Base-by-base conservation (phyloP, 2,329 filamentous ascomycete genomes). In the Curvularia sp. region DNA sequence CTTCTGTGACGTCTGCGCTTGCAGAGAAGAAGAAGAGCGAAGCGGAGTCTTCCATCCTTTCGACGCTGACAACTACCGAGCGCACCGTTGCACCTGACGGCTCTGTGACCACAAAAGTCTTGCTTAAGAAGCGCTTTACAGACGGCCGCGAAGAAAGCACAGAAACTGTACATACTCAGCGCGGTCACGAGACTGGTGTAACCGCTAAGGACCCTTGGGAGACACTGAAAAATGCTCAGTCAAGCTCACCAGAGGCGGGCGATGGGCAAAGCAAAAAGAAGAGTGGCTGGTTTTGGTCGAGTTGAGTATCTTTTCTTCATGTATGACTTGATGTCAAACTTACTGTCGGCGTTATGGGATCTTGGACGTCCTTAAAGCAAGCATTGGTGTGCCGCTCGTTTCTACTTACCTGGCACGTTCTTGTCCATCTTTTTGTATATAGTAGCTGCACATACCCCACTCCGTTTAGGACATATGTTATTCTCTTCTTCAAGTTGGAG, bases 101-200 rank as follows among this genome's bases (percentile, higher is more conserved):
- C 12, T 84, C 82, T 0, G 75, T 87, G 2, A 82, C 83, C 8
- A 87, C 83, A 0, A 86, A 83, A 64, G 81, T 82, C 1, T 76
- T 86, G 9, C 74, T 86, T 15, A 88, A 84, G 61, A 84, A 83
- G 66, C 80, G 83, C 2, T 89, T 87, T 65, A 78, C 83, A 1
- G 85, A 88, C 74, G 86, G 86, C 0, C 79, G 81, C 3, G 86
- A 88, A 67, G 85, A 88, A 69, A 84, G 75, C 32, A 81, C 83
- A 8, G 84, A 87, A 64, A 84, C 82, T 7, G 75, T 83, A 3
- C 82, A 86, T 34, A 82, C 79, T 0, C 66, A 73, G 39, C 68
- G 66, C 9, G 70, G 69, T 13, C 68, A 75, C 15, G 65, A 69
- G 12, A 23, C 32, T 9, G 46, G 55, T 8, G 5, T n/a, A 13